Base-by-base conservation (phyloP, 2,329 filamentous ascomycete species). In the Beauveria medogensis region DNA sequence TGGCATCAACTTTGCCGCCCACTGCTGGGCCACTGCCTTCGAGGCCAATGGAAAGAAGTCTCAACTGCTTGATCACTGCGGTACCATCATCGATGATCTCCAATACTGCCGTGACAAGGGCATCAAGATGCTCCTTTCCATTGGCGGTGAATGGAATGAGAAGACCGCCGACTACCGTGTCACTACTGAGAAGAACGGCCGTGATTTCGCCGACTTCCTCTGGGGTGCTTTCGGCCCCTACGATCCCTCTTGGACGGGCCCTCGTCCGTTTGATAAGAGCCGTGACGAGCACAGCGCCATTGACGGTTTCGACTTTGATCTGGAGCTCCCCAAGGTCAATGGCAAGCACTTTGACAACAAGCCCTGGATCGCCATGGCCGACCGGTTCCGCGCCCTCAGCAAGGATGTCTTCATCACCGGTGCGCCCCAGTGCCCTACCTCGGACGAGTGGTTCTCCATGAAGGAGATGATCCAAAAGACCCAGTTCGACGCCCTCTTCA, bases 231-330 rank as follows among this genome's bases (percentile, higher is more conserved):
- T 75, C 58, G 75, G 75, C 30, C 74, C 75, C 6, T 70, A 71
- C 48, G 48, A 71, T n/a, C 8, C 65, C 2, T 43, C 26, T 18
- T 75, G 69, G 66, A 62, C 61, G 3, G 69, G 73, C 2, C 72
- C 76, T 46, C 73, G 76, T 52, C 76, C 75, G 4, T 77, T 78
- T 48, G 76, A 76, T 55, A 51, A 61, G 54, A 67, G 62, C 48
- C 54, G 59, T 6, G 66, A 64, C 14, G 63, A 68, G 20, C 67
- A 68, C 63, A 67, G 64, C 46, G 59, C 67, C 10, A 66, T 78
- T 52, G 74, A 78, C 60, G 77, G 77, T 44, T 78, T 77, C 60
- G 75, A 77, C 62, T 73, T 78, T 64, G 75, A 78, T 57, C 69
- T 78, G 12, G 75, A 78, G 66, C 62, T 65, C 20, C 55, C 64